Percentiles rank a stretch among this genome's conserved stretches.
Conservation (phyloP, 1,139 yeast genomes). For the Kurtzmaniella natalensis region DNA sequence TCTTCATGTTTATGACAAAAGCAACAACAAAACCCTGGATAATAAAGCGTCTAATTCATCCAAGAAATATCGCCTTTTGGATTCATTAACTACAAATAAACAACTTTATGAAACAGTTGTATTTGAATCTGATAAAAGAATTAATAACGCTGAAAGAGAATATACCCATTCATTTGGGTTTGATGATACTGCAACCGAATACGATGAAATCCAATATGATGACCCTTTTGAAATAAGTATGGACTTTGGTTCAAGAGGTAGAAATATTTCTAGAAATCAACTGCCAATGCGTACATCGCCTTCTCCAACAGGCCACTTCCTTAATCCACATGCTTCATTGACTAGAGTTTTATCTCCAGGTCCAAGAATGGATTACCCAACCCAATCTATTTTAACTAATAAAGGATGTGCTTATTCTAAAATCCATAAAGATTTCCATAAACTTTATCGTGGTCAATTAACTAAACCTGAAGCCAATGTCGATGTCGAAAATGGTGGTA, state of each 20-base stretch:
- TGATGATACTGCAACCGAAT: slow-evolving; percentile 11
- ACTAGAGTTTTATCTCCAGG: slow-evolving; percentile 7
- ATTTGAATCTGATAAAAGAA: neutral
- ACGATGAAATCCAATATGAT: slow-evolving; percentile 12
- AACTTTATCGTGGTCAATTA: slow-evolving; percentile 29
- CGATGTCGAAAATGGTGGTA: no score
- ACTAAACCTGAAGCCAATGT: no score
- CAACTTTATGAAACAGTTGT: neutral
- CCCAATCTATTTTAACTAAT: slow-evolving; percentile 48
- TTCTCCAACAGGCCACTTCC: slow-evolving; percentile 10
- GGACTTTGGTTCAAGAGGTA: slow-evolving; percentile 10
- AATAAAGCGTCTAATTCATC: neutral
- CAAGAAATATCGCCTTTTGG: neutral
- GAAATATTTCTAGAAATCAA: slow-evolving; percentile 16
- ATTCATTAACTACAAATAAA: neutral
- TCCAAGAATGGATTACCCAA: slow-evolving; percentile 33
- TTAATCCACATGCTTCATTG: slow-evolving; percentile 1
- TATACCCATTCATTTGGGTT: neutral
- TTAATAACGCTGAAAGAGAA: slow-evolving; percentile 1
- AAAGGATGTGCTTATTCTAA: slow-evolving; percentile 49
- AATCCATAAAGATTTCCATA: slow-evolving; percentile 40
- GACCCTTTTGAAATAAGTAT: slow-evolving; percentile 6
- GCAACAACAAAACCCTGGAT: no score
- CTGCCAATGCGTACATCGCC: slow-evolving; percentile 14
- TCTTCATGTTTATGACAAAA: neutral